Evolutionary conservation across 345 rosid genomes (phyloP).

Genomic region (Gossypium mustelinum): DNA sequence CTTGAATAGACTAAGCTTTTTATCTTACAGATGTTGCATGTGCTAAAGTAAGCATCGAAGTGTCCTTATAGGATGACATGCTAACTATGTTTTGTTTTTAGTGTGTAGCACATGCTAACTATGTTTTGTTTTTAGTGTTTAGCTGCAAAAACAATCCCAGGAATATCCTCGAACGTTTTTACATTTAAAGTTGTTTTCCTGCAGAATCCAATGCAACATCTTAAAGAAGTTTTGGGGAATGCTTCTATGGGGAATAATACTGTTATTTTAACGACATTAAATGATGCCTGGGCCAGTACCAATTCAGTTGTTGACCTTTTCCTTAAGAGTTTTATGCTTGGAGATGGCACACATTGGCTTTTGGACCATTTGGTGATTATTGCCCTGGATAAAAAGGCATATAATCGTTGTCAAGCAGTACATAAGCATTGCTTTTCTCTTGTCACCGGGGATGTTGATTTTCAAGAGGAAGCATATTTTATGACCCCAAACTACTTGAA

Average conservation of each 20-base stretch:
- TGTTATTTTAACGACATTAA: conserved; percentile 72
- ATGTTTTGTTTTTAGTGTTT: neutral
- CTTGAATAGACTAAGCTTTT: neutral
- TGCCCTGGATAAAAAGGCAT: conserved; percentile 70
- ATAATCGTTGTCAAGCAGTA: conserved; percentile 44
- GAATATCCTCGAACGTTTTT: neutral
- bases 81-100: neutral
- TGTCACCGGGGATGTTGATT: conserved; percentile 64
- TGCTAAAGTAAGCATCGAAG: neutral
- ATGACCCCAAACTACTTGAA: conserved; percentile 75
- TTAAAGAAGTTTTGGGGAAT: conserved; percentile 47
- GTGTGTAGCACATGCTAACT: neutral
- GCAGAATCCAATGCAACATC: conserved; percentile 35
- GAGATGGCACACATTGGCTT: conserved; percentile 53
- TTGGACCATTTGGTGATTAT: conserved; percentile 68
- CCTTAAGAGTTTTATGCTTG: conserved; percentile 69
- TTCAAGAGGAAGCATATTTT: conserved; percentile 71
- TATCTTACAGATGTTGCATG: neutral
- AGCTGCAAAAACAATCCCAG: neutral
- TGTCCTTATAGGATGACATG: neutral
- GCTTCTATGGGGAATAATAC: conserved; percentile 62
- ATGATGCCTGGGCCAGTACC: conserved; percentile 83
- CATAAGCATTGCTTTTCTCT: conserved; percentile 73
- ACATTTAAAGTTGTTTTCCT: neutral
- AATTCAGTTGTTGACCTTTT: conserved; percentile 66